Percentiles rank a stretch among this genome's conserved stretches.
Conservation (phyloP, 2,329 filamentous ascomycete species). For the Colletotrichum sp. region DNA sequence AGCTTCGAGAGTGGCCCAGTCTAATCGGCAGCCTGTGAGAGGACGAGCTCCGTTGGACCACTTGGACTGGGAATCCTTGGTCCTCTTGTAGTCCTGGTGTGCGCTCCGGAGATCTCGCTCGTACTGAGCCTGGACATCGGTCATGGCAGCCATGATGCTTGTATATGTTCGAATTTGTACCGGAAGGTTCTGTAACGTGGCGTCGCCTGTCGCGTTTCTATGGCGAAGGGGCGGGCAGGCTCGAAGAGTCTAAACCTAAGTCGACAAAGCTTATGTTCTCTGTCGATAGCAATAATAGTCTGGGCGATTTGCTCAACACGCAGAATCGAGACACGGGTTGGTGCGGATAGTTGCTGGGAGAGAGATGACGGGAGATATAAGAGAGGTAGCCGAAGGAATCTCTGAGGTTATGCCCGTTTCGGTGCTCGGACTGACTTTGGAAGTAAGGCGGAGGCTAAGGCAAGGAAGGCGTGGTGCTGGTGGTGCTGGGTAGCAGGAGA, state of each 20-base stretch:
- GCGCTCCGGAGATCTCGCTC: slow-evolving; percentile 50
- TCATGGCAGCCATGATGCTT: slow-evolving; percentile 27
- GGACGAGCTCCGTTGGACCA: slow-evolving; percentile 45
- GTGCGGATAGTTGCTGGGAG: neutral
- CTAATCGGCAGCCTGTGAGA: slow-evolving; percentile 28
- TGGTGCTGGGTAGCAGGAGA: neutral
- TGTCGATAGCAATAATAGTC: neutral
- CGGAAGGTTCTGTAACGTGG: neutral
- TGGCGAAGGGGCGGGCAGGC: neutral
- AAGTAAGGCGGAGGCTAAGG: neutral
- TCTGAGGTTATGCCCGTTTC: slow-evolving; percentile 1
- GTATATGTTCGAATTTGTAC: neutral
- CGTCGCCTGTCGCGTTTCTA: neutral
- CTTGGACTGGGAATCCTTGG: slow-evolving; percentile 46
- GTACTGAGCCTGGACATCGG: slow-evolving; percentile 20
- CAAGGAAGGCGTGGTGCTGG: neutral
- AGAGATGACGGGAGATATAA: neutral
- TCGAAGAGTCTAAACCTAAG: neutral
- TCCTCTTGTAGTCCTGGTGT: slow-evolving; percentile 47
- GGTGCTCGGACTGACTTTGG: neutral
- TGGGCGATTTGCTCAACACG: neutral
- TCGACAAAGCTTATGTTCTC: neutral
- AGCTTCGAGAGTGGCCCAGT: slow-evolving; percentile 19
- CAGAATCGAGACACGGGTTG: neutral
- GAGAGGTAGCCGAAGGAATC: neutral